Conservation (phyloP, 2,329 filamentous ascomycete genomes). For the Neoscytalidium dimidiatum region DNA sequence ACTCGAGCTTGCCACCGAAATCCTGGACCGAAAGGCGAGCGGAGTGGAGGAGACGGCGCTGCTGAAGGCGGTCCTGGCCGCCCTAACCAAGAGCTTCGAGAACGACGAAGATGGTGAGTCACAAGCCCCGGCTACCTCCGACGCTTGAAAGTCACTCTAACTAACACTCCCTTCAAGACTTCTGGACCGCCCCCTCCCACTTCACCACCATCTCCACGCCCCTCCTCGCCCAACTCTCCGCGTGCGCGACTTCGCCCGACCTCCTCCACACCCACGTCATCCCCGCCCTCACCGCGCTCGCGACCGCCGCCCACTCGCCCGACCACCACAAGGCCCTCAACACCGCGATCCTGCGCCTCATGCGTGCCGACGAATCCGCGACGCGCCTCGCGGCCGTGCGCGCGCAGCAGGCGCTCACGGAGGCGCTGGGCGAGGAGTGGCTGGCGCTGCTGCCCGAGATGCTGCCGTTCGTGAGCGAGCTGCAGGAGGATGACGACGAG, state of each 20-base stretch:
- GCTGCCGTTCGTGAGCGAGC: conserved; percentile 91
- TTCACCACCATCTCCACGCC: conserved; percentile 72
- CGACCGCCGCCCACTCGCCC: conserved; percentile 74
- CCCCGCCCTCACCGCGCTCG: conserved; percentile 77
- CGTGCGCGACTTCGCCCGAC: conserved; percentile 32
- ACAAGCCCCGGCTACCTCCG: background rate
- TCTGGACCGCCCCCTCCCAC: conserved; percentile 91
- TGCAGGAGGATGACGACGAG: conserved; percentile 96
- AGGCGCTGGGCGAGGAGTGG: conserved; percentile 89
- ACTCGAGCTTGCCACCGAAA: conserved; percentile 70
- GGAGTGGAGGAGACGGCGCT: conserved; percentile 48
- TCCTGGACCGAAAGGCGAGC: conserved; percentile 48
- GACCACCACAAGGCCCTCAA: conserved; percentile 94
- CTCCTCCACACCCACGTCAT: conserved; percentile 52
- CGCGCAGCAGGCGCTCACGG: conserved; percentile 77
- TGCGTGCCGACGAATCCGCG: conserved; percentile 70
- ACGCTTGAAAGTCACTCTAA: background rate
- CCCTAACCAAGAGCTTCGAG: conserved; percentile 75
- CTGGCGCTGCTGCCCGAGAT: conserved; percentile 88
- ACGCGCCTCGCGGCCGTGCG: conserved; percentile 81
- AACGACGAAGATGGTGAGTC: conserved; percentile 77
- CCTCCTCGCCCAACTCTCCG: conserved; percentile 63
- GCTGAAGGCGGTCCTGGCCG: conserved; percentile 69
- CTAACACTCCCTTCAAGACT: conserved; percentile 52
- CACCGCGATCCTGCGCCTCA: conserved; percentile 70